Evolutionary conservation across 768 basidiomycete genomes (phyloP).

Genomic region (Stropharia rugosoannulata): DNA sequence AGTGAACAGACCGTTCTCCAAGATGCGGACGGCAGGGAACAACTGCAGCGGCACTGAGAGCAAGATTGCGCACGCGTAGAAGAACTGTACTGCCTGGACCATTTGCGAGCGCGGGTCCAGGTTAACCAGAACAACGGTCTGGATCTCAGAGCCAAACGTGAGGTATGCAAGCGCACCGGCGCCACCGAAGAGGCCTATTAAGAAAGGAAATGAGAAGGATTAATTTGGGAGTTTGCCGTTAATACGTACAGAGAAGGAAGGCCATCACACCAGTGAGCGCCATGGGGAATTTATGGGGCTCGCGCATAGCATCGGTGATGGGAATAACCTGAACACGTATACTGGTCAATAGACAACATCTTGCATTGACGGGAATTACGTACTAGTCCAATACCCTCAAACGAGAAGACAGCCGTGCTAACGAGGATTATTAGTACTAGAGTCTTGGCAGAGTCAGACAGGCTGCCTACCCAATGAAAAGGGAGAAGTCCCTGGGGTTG

Average conservation of each 20-base stretch:
- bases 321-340: slow-evolving; percentile 70
- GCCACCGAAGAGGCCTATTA: slow-evolving; percentile 78
- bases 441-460: background rate
- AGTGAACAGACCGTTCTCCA: slow-evolving; percentile 93
- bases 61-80: slow-evolving; percentile 91
- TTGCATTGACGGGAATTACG: slow-evolving; percentile 18
- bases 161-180: slow-evolving; percentile 85
- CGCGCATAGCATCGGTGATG: slow-evolving; percentile 95
- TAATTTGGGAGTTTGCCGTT: background rate
- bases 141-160: slow-evolving; percentile 82
- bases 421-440: background rate
- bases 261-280: slow-evolving; percentile 91
- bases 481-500: slow-evolving; percentile 85
- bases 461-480: slow-evolving; percentile 80
- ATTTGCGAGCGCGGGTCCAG: slow-evolving; percentile 80
- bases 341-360: slow-evolving; percentile 1
- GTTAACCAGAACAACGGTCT: slow-evolving; percentile 95
- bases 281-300: slow-evolving; percentile 89
- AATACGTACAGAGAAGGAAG: slow-evolving; percentile 62
- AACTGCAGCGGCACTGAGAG: slow-evolving; percentile 92
- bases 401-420: slow-evolving; percentile 97
- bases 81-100: slow-evolving; percentile 86
- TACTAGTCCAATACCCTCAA: slow-evolving; percentile 94
- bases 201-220: background rate
- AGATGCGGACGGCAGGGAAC: slow-evolving; percentile 96